Evolutionary conservation across 2,329 filamentous ascomycete genomes (phyloP).

Genomic region (Xylariaceae sp.): DNA sequence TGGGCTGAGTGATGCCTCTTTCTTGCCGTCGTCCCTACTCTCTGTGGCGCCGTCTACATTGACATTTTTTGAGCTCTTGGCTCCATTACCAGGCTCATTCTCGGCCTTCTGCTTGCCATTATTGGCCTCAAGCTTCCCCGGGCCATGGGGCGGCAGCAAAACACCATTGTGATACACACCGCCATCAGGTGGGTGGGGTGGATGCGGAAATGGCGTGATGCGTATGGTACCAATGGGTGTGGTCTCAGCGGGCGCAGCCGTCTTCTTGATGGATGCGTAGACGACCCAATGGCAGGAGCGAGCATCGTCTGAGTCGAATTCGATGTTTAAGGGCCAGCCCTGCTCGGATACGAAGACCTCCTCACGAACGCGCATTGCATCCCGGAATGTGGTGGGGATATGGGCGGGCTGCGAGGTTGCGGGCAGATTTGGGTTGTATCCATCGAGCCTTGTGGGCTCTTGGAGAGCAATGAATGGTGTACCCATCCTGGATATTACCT

Average conservation of each 20-base stretch:
- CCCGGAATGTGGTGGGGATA: conserved; percentile 56
- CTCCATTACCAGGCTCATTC: not conserved
- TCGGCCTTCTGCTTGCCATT: conserved; percentile 9
- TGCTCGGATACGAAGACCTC: conserved; percentile 62
- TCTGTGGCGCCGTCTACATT: not conserved
- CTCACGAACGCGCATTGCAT: conserved; percentile 62
- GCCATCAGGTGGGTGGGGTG: conserved; percentile 56
- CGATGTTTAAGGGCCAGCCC: conserved; percentile 58
- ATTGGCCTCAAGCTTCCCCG: not conserved
- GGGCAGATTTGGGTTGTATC: conserved; percentile 41
- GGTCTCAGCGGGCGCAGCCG: conserved; percentile 39
- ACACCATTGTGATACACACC: conserved; percentile 47
- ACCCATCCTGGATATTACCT: conserved; percentile 37
- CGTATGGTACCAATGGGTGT: conserved; percentile 73
- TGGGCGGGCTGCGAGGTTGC: conserved; percentile 43
- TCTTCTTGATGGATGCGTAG: conserved; percentile 62
- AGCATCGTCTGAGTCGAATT: conserved; percentile 78
- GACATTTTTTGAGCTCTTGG: not conserved
- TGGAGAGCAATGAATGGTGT: conserved; percentile 50
- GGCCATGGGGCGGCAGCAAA: conserved; percentile 23
- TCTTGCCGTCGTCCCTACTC: not conserved
- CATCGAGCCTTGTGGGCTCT: conserved; percentile 48
- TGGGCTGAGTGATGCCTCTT: not conserved
- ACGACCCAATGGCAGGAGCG: conserved; percentile 83
- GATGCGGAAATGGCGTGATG: conserved; percentile 77